Evolutionary conservation across 768 basidiomycete species (phyloP).

Genomic region (Hypsizygus marmoreus): DNA sequence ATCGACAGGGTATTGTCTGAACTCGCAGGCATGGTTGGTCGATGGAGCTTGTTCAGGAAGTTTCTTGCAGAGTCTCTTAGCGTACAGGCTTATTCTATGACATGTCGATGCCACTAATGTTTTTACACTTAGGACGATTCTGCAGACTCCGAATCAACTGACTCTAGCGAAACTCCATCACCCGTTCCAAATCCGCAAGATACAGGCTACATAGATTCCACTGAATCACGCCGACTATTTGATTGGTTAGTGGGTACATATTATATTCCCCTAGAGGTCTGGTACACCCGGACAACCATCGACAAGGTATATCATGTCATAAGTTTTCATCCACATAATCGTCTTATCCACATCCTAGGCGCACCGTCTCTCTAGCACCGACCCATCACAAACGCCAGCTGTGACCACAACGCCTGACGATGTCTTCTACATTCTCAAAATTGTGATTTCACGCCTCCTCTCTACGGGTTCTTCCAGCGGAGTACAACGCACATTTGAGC

Average conservation of each 20-base stretch:
- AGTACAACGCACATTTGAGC: constrained; percentile 59
- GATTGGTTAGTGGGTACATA: constrained; percentile 68
- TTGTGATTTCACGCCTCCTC: constrained; percentile 74
- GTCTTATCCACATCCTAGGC: constrained; percentile 54
- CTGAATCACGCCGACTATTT: constrained; percentile 59
- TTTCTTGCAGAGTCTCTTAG: constrained; percentile 78
- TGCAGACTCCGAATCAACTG: constrained; percentile 14
- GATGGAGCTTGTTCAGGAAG: constrained; percentile 90
- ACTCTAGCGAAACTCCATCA: not conserved
- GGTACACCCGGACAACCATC: constrained; percentile 85
- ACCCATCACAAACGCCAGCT: constrained; percentile 61
- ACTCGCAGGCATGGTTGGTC: constrained; percentile 82
- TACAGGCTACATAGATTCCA: constrained; percentile 42
- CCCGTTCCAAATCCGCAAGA: constrained; percentile 11
- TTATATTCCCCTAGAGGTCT: constrained; percentile 88
- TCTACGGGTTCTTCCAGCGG: constrained; percentile 70
- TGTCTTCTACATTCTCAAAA: constrained; percentile 93
- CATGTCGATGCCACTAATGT: not conserved
- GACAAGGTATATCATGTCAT: no score
- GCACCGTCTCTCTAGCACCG: constrained; percentile 78
- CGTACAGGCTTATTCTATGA: constrained; percentile 38
- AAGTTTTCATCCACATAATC: constrained; percentile 12
- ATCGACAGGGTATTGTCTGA: constrained; percentile 91
- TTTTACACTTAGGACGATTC: constrained; percentile 21
- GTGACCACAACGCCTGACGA: constrained; percentile 88